These are phyloP conservation scores for Patellifolia procumbens DNA, from an alignment of 179 eudicot species.

Conservation along the genomic window DNA sequence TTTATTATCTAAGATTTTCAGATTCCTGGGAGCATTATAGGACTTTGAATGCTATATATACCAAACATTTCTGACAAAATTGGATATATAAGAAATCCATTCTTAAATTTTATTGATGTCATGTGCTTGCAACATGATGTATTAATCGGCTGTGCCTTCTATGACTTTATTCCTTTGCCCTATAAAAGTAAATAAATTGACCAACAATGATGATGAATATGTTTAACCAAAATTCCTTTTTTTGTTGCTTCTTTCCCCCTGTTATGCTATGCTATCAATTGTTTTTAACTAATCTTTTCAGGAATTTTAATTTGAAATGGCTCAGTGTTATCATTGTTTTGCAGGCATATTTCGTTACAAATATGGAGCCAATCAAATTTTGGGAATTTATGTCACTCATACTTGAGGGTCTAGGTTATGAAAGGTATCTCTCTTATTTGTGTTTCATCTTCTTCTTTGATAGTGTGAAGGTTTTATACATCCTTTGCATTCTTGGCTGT, in stretches of 20 bases:
- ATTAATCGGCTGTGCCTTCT: neutral
- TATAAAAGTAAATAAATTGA: neutral
- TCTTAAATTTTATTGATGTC: neutral
- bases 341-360: constrained; percentile 95
- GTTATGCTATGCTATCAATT: neutral
- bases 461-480: neutral
- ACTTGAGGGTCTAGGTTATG: constrained; percentile 96
- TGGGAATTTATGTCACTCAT: constrained; percentile 93
- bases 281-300: neutral
- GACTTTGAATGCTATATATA: neutral
- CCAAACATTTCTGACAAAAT: neutral
- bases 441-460: neutral
- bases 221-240: neutral
- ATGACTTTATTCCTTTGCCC: neutral
- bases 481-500: neutral
- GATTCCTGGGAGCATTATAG: too few species aligned
- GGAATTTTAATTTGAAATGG: neutral
- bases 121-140: neutral
- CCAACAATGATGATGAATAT: neutral
- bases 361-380: constrained; percentile 89
- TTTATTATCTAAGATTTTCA: too few species aligned
- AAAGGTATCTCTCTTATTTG: too few species aligned
- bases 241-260: neutral
- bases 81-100: neutral
- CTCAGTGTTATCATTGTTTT: constrained; percentile 22